A percentile compares a stretch with the other conserved stretches of the same genome.
phyloP scores from a whole-genome alignment of 352 stramenopile genomes.

The Pythium myriotylum region DNA sequence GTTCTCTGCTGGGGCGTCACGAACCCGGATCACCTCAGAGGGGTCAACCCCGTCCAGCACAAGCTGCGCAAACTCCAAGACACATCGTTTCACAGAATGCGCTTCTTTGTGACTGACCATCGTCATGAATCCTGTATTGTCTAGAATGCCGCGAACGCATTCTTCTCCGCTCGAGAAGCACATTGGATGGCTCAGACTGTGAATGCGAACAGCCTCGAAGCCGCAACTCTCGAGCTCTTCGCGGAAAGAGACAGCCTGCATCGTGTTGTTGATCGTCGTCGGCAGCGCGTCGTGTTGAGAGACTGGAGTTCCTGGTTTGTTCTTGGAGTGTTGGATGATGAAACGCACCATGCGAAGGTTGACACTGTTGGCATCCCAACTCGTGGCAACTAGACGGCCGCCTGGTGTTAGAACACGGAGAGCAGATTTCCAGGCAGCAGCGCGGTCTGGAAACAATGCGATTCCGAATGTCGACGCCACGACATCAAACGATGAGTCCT shows the following conservation, averaged over 20 bases:
- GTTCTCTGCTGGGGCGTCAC: not conserved
- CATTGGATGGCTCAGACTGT: conserved; percentile 16
- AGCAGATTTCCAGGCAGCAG: conserved; percentile 13
- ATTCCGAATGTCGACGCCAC: conserved; percentile 23
- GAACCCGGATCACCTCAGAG: not conserved
- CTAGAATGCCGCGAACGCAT: conserved; percentile 7
- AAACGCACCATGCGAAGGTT: conserved; percentile 17
- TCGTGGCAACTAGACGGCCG: conserved; percentile 12
- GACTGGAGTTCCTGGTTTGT: not conserved
- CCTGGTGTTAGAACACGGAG: conserved; percentile 18
- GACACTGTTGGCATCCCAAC: conserved; percentile 22
- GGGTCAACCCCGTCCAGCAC: conserved; percentile 18
- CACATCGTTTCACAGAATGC: conserved; percentile 3
- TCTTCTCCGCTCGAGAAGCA: conserved; percentile 23
- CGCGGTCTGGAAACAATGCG: conserved; percentile 24
- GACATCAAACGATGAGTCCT: conserved; percentile 20
- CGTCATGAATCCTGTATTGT: conserved; percentile 1
- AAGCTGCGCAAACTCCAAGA: conserved; percentile 21
- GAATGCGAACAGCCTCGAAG: conserved; percentile 12
- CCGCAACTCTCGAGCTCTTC: conserved; percentile 22
- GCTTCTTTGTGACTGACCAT: conserved; percentile 7
- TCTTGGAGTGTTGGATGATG: conserved; percentile 5
- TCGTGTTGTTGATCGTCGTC: conserved; percentile 12
- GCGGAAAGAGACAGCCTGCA: conserved; percentile 13
- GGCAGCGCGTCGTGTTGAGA: not conserved